Evolutionary conservation across 169 alveolate genomes (phyloP).

Genomic region (Eimeria necatrix): DNA sequence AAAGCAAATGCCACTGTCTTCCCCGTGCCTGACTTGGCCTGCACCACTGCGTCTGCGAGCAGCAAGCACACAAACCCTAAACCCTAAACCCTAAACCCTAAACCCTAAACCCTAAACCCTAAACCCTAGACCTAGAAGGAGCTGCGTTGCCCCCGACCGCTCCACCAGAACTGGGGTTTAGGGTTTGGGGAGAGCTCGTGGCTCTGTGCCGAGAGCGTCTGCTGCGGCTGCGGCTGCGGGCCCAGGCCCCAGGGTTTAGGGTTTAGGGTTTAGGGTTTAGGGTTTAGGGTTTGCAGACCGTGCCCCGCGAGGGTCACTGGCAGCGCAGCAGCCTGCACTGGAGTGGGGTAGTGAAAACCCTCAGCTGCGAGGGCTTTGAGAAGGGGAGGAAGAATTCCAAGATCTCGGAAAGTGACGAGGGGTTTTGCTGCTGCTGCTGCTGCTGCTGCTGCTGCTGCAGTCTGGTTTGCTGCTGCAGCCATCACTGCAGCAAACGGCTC

Average conservation of each 20-base stretch:
- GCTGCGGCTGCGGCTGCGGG: too few species aligned
- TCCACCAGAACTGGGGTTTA: too few species aligned
- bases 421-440: neutral
- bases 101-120: too few species aligned
- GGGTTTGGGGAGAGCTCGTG: too few species aligned
- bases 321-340: neutral
- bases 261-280: too few species aligned
- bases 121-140: too few species aligned
- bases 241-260: too few species aligned
- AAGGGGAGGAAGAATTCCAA: neutral
- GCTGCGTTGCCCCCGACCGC: too few species aligned
- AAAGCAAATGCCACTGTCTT: slow-evolving; percentile 83
- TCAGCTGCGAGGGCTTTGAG: neutral
- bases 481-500: neutral
- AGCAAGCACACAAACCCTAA: neutral
- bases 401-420: neutral
- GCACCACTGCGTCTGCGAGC: slow-evolving; percentile 77
- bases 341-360: neutral
- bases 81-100: too few species aligned
- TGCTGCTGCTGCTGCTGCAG: neutral
- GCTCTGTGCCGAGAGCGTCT: too few species aligned
- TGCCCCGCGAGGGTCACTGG: neutral
- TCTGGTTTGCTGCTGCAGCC: neutral
- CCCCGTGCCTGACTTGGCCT: slow-evolving; percentile 87
- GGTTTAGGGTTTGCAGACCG: neutral